Evolutionary conservation across 108 stramenopile genomes (phyloP), one percentile per base, ranked within the genome.

Genomic region (Cyclotella baltica): DNA sequence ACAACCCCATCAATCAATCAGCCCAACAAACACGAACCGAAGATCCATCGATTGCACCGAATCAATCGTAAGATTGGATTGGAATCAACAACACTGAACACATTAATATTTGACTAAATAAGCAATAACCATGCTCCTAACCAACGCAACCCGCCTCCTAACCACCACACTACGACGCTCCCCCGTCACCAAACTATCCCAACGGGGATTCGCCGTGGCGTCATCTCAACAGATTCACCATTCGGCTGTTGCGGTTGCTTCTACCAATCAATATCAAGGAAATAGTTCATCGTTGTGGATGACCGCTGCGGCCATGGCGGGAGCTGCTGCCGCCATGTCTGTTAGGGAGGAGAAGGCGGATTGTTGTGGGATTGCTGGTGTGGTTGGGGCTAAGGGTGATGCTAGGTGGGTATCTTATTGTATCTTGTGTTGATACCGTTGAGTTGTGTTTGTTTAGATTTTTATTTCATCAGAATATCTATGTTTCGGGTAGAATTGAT

Each of bases 291-390:
- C 10, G 13, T 43, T 6, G 40, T 13, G 6, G 10, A 13, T 13
- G 6, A 13, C 40, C 13, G 40, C 40, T 10, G 40, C 40, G 13
- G 40, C 40, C 13, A 43, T 43, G 40, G 40, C 40, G 40, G 40
- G 40, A 10, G 40, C 40, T 13, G 13, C 40, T 6, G 40, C 40
- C 13, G 40, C n/a, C n/a, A n/a, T n/a, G n/a, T n/a, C n/a, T n/a
- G n/a, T n/a, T n/a, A n/a, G n/a, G n/a, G n/a, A n/a, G n/a, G n/a
- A n/a, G n/a, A n/a, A n/a, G n/a, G n/a, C n/a, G n/a, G n/a, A n/a
- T n/a, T 87, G 85, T 55, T 89, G 88, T 53, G 86, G 88, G 47
- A 87, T 87, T 52, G 85, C 84, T 18, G 88, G 86, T 28, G 88
- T 87, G 0, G 84, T 89, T 29, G 86, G 80, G 15, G 67, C 69